Percentiles rank a stretch among this genome's conserved stretches.
Conservation (phyloP, 2,329 filamentous ascomycete genomes). For the Fusarium nematophilum region DNA sequence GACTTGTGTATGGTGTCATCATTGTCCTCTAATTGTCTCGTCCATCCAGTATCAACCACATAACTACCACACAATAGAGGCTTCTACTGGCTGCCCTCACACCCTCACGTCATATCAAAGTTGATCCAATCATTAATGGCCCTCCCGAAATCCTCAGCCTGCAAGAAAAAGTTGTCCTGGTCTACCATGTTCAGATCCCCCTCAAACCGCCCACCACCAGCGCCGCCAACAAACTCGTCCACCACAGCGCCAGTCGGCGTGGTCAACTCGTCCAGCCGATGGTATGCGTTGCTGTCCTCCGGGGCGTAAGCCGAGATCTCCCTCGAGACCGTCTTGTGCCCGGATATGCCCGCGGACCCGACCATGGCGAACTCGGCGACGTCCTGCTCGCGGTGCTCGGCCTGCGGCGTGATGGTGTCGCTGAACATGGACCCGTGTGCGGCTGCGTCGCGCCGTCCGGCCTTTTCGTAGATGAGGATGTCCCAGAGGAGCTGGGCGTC, state of each 20-base stretch:
- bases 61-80: too few species aligned
- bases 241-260: background rate
- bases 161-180: slow-evolving; percentile 47
- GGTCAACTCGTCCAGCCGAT: background rate
- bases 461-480: slow-evolving; percentile 51
- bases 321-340: slow-evolving; percentile 51
- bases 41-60: too few species aligned
- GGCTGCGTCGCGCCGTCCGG: slow-evolving; percentile 39
- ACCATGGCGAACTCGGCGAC: slow-evolving; percentile 50
- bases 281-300: slow-evolving; percentile 32
- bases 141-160: slow-evolving; percentile 49
- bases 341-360: slow-evolving; percentile 52
- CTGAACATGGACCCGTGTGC: slow-evolving; percentile 42
- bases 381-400: background rate
- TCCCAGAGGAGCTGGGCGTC: slow-evolving; percentile 51
- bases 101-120: slow-evolving; percentile 6
- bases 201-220: background rate
- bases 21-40: too few species aligned
- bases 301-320: slow-evolving; percentile 51
- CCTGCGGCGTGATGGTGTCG: slow-evolving; percentile 14
- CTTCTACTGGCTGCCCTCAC: too few species aligned
- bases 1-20: too few species aligned
- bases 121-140: slow-evolving; percentile 52
- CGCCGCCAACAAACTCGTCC: slow-evolving; percentile 1
- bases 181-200: too few species aligned